Conservation (phyloP, 768 basidiomycete species). For the Scleroderma bovista region DNA sequence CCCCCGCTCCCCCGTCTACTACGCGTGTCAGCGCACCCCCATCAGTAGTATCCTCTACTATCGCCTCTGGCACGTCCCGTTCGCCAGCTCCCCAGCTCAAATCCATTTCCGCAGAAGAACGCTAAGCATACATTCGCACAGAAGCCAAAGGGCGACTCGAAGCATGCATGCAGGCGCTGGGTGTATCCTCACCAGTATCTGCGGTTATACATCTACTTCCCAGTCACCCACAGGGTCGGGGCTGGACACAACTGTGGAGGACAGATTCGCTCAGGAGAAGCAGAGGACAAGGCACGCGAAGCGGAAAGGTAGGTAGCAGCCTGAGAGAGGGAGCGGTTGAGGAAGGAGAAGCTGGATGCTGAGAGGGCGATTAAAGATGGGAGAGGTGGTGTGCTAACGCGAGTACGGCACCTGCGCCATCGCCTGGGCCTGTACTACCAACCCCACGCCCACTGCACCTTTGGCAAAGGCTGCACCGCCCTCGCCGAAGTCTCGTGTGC, state of each 20-base stretch:
- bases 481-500: slow-evolving; percentile 32
- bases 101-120: slow-evolving; percentile 81
- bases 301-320: slow-evolving; percentile 82
- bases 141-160: slow-evolving; percentile 80
- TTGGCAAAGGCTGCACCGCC: slow-evolving; percentile 29
- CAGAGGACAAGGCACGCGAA: slow-evolving; percentile 72
- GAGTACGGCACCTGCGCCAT: slow-evolving; percentile 29
- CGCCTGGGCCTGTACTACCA: too few species aligned
- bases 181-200: slow-evolving; percentile 48
- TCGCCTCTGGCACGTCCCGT: slow-evolving; percentile 45
- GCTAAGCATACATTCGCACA: slow-evolving; percentile 66
- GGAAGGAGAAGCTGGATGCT: too few species aligned
- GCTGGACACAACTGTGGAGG: slow-evolving; percentile 78
- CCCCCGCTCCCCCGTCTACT: slow-evolving; percentile 42
- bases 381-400: slow-evolving; percentile 22
- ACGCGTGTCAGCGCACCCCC: slow-evolving; percentile 35
- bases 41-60: slow-evolving; percentile 47
- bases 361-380: slow-evolving; percentile 57
- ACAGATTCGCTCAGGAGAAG: slow-evolving; percentile 83
- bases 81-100: slow-evolving; percentile 60
- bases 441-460: slow-evolving; percentile 35
- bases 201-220: slow-evolving; percentile 33
- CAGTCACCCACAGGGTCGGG: too few species aligned
- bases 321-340: slow-evolving; percentile 66
- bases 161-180: slow-evolving; percentile 80